A percentile compares a stretch with the other conserved stretches of the same genome.
Evolutionary conservation across 1,284 basidiomycete species (phyloP).

Genomic region (Takashimella tepidaria): DNA sequence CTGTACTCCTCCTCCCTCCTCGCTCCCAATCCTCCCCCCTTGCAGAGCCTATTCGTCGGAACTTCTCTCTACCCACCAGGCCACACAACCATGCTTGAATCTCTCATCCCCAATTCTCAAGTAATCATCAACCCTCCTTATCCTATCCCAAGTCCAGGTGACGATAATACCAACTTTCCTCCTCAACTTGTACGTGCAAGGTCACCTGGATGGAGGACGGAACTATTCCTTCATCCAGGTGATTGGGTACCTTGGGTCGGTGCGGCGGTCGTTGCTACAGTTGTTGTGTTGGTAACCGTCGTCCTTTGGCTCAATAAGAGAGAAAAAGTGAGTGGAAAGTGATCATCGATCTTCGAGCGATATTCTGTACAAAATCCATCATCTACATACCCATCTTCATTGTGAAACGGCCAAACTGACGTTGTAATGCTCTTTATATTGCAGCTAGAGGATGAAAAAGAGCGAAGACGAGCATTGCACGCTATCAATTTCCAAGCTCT

Average conservation of each 20-base stretch:
- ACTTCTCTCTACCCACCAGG: conserved; percentile 63
- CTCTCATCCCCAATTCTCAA: conserved; percentile 95
- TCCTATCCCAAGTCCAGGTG: conserved; percentile 10
- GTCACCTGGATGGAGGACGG: conserved; percentile 67
- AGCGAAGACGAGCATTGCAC: conserved; percentile 77
- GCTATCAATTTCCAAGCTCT: conserved; percentile 96
- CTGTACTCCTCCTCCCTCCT: neutral
- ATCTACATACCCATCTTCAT: too few species aligned
- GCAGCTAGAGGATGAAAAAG: conserved; percentile 85
- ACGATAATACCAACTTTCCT: conserved; percentile 21
- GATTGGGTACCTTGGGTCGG: conserved; percentile 98
- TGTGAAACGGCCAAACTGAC: neutral
- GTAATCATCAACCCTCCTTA: conserved; percentile 84
- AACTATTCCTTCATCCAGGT: conserved; percentile 87
- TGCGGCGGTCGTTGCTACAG: conserved; percentile 70
- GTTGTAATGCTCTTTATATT: conserved; percentile 12
- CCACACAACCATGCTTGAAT: conserved; percentile 86
- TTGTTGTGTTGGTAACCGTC: conserved; percentile 68
- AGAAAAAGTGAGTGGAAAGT: conserved; percentile 65
- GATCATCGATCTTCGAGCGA: too few species aligned
- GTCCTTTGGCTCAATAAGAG: conserved; percentile 83
- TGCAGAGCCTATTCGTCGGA: conserved; percentile 76
- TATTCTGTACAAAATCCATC: too few species aligned
- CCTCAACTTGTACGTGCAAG: conserved; percentile 19
- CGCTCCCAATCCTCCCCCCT: neutral